A percentile compares a stretch with the other conserved stretches of the same genome.
Conservation (phyloP, 345 rosid genomes). For the Adansonia digitata region DNA sequence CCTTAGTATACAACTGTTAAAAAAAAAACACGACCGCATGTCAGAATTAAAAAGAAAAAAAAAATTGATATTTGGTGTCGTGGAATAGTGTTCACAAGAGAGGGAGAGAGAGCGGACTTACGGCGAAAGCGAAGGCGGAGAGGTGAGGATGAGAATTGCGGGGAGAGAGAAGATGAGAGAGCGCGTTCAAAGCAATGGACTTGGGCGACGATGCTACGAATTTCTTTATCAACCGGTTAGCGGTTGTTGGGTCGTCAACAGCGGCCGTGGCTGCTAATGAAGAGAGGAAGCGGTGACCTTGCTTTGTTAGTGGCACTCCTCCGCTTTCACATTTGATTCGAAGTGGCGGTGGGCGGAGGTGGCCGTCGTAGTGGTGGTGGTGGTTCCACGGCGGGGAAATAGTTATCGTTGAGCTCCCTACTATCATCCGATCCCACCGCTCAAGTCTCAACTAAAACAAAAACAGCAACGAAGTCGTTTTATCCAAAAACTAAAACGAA, state of each 20-base stretch:
- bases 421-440: neutral
- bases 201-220: conserved; percentile 70
- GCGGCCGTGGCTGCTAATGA: conserved; percentile 35
- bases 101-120: conserved; percentile 30
- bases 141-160: conserved; percentile 39
- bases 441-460: neutral
- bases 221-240: conserved; percentile 57
- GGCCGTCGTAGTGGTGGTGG: neutral
- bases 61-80: neutral
- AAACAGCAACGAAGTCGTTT: neutral
- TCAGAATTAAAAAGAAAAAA: neutral
- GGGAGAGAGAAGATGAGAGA: conserved; percentile 70
- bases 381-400: conserved; percentile 2
- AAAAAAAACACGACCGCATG: neutral
- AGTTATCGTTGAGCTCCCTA: neutral
- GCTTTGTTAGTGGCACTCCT: conserved; percentile 14
- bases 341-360: neutral
- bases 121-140: conserved; percentile 58
- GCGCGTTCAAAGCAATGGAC: conserved; percentile 62
- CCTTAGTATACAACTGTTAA: conserved; percentile 50
- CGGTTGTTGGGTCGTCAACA: conserved; percentile 39
- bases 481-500: neutral
- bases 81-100: neutral
- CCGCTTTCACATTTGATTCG: conserved; percentile 8
- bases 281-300: conserved; percentile 35